Evolutionary conservation across 345 rosid genomes (phyloP), one percentile per base, ranked within the genome.

Genomic region (Passiflora organensis): DNA sequence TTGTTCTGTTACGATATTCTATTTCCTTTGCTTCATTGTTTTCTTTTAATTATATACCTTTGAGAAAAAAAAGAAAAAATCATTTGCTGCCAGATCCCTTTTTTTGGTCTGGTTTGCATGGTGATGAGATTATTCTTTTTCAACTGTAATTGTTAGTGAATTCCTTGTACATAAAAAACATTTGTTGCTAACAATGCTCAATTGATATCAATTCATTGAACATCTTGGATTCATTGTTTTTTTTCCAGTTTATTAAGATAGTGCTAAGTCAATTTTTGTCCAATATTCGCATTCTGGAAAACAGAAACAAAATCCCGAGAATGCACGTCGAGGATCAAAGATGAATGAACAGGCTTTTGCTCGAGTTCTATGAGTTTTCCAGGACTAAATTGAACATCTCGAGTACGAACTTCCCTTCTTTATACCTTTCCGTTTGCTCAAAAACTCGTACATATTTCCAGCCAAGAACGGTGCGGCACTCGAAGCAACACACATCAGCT

Each of bases 361-460:
- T 9, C 18, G 18, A 17, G 24, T 41, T 48, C 51, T 64, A 49
- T 56, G 61, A 56, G 68, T 56, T 64, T 51, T 60, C 65, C 19
- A 48, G 25, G 17, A 56, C 62, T 10, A 64, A 55, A 41, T 64
- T 64, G 21, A 51, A 55, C 49, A 55, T 64, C 51, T 64, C 68
- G 23, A 64, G 68, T 11, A 64, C 42, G 56, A 64, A 56, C 23
- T 56, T 64, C 20, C 68, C 68, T 55, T 64, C 68, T 17, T 64
- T 64, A 51, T 64, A 64, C 23, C 42, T 56, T 13, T 64, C 61
- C 41, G 51, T 42, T 60, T 60, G 57, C 22, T 64, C 68, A 13
- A 55, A 64, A 19, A 51, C 68, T 64, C 61, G 56, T 49, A 55
- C 68, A 32, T 64, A 64, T 48, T 64, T 64, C 68, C 68, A 64